Base-by-base conservation (phyloP, 805 yeast species). In the Candida glaebosa region DNA sequence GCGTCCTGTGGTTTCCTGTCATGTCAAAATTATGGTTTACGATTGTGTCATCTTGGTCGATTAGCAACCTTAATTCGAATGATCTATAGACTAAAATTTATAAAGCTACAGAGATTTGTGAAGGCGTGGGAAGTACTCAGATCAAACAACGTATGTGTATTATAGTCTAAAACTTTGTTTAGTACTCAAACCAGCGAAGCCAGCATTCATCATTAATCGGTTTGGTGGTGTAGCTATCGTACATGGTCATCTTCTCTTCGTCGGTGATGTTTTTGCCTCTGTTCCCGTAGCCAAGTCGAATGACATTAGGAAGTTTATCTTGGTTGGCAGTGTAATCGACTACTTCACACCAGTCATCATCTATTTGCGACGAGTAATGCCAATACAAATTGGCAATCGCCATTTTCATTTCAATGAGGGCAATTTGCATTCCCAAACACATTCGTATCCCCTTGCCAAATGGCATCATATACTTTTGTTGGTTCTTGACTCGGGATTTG, bases 351-450 rank as follows among this genome's bases (percentile, higher is more conserved):
- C 81, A 76, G 34, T 68, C 65, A 1, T 50, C 25, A 37, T 73
- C 64, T 6, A 76, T 54, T 10, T 48, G 44, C 18, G 78, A 69
- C 8, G 47, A 40, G 48, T 55, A 78, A 37, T 75, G 67, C 69
- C 76, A 73, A 52, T 81, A 76, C 14, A 84, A 56, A 43, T 72
- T 71, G 7, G 80, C 76, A 20, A 79, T 52, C 9, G 75, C 71
- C 33, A 81, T 51, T 54, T 82, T 83, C 69, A 83, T 80, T 53
- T 82, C 89, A 32, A 76, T 75, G 15, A 76, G 58, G 0, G 89
- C 89, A 31, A 84, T 56, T 53, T 83, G 71, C 79, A 79, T 74
- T 1, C 91, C 90, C 40, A 82, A 63, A 52, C 91, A 84, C 88
- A 82, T 82, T 47, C 88, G 63, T 16, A 80, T 69, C 2, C 90